A percentile compares a stretch with the other conserved stretches of the same genome.
Evolutionary conservation across 2,329 filamentous ascomycete genomes (phyloP).

Genomic region (Colletotrichum liriopes): DNA sequence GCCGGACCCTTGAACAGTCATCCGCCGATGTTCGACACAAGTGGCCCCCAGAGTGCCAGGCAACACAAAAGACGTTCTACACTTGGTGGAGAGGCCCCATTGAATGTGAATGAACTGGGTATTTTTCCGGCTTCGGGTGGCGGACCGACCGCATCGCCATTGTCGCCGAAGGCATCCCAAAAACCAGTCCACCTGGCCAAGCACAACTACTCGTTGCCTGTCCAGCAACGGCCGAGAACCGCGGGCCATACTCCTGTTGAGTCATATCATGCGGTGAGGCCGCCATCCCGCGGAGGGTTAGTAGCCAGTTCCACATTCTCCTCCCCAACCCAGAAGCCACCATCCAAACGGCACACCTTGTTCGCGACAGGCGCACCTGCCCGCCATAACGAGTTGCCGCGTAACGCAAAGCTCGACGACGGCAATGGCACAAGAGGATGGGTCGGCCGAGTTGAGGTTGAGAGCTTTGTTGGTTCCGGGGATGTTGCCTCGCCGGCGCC

Average conservation of each 20-base stretch:
- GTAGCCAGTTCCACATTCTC: conserved; percentile 39
- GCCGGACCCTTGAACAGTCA: conserved; percentile 7
- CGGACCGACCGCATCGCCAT: conserved; percentile 19
- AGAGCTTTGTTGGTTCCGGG: conserved; percentile 39
- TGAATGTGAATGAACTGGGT: conserved; percentile 22
- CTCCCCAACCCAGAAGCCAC: conserved; percentile 40
- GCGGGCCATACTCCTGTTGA: conserved; percentile 26
- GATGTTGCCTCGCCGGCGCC: conserved; percentile 41
- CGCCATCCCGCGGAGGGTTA: conserved; percentile 43
- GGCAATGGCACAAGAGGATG: conserved; percentile 23
- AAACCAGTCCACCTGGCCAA: conserved; percentile 47
- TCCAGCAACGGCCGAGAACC: conserved; percentile 36
- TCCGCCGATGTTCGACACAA: neutral
- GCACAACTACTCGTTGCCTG: conserved; percentile 43
- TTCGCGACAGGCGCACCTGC: conserved; percentile 21
- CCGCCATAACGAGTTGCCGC: conserved; percentile 27
- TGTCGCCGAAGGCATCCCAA: conserved; percentile 40
- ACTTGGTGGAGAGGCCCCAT: conserved; percentile 10
- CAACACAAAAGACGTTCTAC: conserved; percentile 22
- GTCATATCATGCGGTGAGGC: conserved; percentile 33
- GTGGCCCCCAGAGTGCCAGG: conserved; percentile 1
- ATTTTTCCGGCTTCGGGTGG: conserved; percentile 29
- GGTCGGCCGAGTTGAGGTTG: conserved; percentile 41
- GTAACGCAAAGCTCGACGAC: conserved; percentile 12
- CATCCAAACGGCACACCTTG: conserved; percentile 33